A percentile compares a stretch with the other conserved stretches of the same genome.
Evolutionary conservation across 768 basidiomycete species (phyloP).

Genomic region (Neoboletus magnificus): DNA sequence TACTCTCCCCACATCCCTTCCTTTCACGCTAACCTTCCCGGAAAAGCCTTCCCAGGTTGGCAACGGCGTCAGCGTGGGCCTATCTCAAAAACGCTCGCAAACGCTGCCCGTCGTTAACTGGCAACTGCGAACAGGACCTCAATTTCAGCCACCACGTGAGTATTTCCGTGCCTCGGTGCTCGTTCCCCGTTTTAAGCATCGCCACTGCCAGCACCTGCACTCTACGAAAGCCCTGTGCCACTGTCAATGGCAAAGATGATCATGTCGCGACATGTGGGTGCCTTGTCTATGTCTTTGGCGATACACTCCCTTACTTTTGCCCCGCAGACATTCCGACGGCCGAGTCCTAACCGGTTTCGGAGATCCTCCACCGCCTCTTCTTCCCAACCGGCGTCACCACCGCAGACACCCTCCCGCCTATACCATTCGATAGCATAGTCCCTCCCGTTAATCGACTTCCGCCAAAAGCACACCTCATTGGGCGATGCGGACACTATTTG

Average conservation of each 20-base stretch:
- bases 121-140: conserved; percentile 22
- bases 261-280: conserved; percentile 49
- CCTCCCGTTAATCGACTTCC: conserved; percentile 12
- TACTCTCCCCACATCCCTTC: conserved; percentile 27
- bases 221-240: conserved; percentile 42
- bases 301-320: background rate
- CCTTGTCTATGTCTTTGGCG: background rate
- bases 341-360: conserved; percentile 28
- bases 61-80: conserved; percentile 1
- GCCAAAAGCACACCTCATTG: conserved; percentile 16
- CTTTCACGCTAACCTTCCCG: conserved; percentile 19
- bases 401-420: conserved; percentile 34
- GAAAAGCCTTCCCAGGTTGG: conserved; percentile 22
- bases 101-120: conserved; percentile 21
- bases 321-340: conserved; percentile 33
- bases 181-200: background rate
- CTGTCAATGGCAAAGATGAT: conserved; percentile 52
- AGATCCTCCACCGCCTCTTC: conserved; percentile 18
- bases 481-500: conserved; percentile 7
- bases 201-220: conserved; percentile 35
- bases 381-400: conserved; percentile 24
- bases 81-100: conserved; percentile 11
- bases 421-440: conserved; percentile 34
- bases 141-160: conserved; percentile 33
- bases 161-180: background rate